A percentile compares a stretch with the other conserved stretches of the same genome.
These are phyloP conservation scores for Melampsora larici-populina DNA, from an alignment of 1,284 basidiomycete genomes.

Conservation along the genomic window DNA sequence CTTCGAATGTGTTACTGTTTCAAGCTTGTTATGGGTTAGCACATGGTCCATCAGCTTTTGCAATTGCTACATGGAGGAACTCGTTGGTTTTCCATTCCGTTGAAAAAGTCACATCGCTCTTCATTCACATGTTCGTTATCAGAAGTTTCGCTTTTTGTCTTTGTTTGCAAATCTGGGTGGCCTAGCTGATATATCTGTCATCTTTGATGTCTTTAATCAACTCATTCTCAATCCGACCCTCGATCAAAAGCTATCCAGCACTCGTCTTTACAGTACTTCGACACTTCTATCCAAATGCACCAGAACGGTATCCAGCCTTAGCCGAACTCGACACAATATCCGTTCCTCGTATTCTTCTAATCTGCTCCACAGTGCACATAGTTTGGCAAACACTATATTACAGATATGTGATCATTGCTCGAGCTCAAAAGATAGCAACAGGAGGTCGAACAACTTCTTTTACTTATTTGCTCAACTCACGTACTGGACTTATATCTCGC, in stretches of 20 bases:
- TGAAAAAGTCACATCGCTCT: constrained; percentile 52
- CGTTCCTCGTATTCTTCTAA: neutral
- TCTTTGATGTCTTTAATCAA: constrained; percentile 23
- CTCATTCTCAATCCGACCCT: neutral
- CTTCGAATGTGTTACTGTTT: constrained; percentile 48
- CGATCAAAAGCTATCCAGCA: constrained; percentile 31
- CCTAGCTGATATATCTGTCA: constrained; percentile 47
- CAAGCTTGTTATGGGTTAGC: constrained; percentile 51
- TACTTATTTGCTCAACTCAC: constrained; percentile 51
- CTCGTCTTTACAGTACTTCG: constrained; percentile 42
- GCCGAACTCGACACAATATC: constrained; percentile 27
- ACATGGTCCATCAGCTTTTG: constrained; percentile 48
- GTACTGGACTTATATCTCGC: constrained; percentile 45
- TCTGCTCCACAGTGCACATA: constrained; percentile 44
- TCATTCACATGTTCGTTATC: constrained; percentile 51
- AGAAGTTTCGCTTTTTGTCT: constrained; percentile 43
- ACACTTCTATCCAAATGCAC: constrained; percentile 42
- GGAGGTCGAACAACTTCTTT: constrained; percentile 51
- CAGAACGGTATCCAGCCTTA: constrained; percentile 26
- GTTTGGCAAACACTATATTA: constrained; percentile 51
- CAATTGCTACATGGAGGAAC: constrained; percentile 53
- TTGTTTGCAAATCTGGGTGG: constrained; percentile 40
- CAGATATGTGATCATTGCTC: constrained; percentile 49
- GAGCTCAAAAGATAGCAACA: constrained; percentile 51
- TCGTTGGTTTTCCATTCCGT: constrained; percentile 53